phyloP scores from a whole-genome alignment of 2,329 filamentous ascomycete genomes.

The Fusarium acutatum region DNA sequence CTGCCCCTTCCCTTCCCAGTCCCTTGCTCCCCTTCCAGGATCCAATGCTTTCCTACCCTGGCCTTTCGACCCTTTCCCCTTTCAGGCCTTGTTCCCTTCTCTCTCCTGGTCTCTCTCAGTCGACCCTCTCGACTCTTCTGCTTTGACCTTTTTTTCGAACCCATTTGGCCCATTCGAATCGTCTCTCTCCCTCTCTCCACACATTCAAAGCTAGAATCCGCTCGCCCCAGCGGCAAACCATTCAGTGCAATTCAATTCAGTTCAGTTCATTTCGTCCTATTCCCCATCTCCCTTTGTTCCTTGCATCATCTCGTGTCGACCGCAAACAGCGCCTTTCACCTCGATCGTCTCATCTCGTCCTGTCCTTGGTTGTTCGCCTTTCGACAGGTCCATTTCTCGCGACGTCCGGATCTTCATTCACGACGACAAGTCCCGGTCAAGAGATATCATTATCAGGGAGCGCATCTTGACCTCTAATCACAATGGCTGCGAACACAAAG shows the following conservation, averaged over 20 bases:
- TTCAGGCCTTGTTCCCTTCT: conserved; percentile 36
- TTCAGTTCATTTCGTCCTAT: background rate
- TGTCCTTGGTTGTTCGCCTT: conserved; percentile 17
- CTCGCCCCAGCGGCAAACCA: conserved; percentile 31
- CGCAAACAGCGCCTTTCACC: conserved; percentile 16
- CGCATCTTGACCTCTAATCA: conserved; percentile 35
- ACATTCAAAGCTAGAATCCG: conserved; percentile 29
- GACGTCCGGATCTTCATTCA: conserved; percentile 27
- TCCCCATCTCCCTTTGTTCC: conserved; percentile 32
- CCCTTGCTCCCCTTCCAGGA: conserved; percentile 29
- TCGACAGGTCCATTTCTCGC: conserved; percentile 27
- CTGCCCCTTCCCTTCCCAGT: conserved; percentile 7
- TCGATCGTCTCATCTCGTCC: conserved; percentile 3
- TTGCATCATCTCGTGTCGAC: conserved; percentile 11
- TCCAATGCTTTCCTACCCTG: conserved; percentile 21
- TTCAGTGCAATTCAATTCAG: background rate
- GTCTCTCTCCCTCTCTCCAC: conserved; percentile 28
- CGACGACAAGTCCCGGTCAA: conserved; percentile 15
- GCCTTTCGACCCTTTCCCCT: conserved; percentile 33
- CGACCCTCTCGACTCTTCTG: conserved; percentile 33
- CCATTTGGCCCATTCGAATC: conserved; percentile 31
- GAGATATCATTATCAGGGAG: conserved; percentile 25
- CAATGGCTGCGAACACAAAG: conserved; percentile 51
- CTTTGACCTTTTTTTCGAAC: conserved; percentile 37
- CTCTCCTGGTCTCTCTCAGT: conserved; percentile 17